Evolutionary conservation across 2,329 filamentous ascomycete genomes (phyloP).

Genomic region (Apiospora aurea): DNA sequence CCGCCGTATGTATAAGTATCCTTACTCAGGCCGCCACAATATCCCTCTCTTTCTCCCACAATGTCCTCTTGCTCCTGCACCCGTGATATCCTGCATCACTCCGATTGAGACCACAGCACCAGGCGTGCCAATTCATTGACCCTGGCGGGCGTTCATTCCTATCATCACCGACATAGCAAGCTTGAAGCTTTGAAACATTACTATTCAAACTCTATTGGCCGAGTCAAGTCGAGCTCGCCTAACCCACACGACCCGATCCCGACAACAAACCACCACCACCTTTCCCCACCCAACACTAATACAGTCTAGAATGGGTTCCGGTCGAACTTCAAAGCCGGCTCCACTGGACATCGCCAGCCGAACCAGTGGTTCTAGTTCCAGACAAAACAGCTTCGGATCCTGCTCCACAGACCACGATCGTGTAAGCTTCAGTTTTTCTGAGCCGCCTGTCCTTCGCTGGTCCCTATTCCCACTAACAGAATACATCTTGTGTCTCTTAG

Average conservation of each 20-base stretch:
- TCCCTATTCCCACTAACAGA: neutral
- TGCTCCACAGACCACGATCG: constrained; percentile 19
- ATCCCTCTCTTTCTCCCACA: constrained; percentile 22
- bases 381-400: constrained; percentile 38
- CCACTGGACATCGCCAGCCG: constrained; percentile 28
- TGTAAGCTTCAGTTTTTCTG: neutral
- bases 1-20: constrained; percentile 8
- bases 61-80: constrained; percentile 19
- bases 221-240: neutral
- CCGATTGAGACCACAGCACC: constrained; percentile 33
- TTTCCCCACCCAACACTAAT: neutral
- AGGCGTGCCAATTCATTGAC: constrained; percentile 34
- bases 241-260: neutral
- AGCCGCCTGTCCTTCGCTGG: neutral
- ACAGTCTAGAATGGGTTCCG: constrained; percentile 34
- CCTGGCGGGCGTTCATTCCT: constrained; percentile 39
- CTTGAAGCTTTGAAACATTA: constrained; percentile 30
- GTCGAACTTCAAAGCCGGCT: constrained; percentile 31
- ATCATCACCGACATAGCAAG: constrained; percentile 28
- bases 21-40: constrained; percentile 26
- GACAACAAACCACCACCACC: neutral
- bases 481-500: neutral
- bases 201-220: neutral
- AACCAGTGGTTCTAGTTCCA: constrained; percentile 29
- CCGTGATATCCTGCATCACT: constrained; percentile 17